Conservation (phyloP, 768 basidiomycete species). For the Lentinula sp. region DNA sequence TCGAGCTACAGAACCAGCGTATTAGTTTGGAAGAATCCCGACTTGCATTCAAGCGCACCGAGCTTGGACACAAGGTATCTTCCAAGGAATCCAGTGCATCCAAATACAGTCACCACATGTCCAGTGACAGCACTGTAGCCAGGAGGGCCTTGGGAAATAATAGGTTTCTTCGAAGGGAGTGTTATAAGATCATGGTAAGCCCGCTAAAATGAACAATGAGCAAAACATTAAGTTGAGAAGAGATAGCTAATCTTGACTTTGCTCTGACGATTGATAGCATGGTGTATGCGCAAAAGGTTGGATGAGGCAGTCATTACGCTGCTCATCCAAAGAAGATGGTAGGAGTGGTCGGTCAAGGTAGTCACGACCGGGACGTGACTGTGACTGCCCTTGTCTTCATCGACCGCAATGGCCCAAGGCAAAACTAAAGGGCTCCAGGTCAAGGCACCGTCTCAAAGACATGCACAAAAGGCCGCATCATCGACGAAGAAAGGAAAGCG, state of each 20-base stretch:
- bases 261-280: conserved; percentile 37
- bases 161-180: conserved; percentile 49
- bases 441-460: conserved; percentile 50
- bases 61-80: conserved; percentile 92
- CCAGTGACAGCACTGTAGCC: conserved; percentile 87
- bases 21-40: conserved; percentile 6
- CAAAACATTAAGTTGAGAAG: neutral
- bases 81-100: conserved; percentile 92
- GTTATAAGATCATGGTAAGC: conserved; percentile 68
- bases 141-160: conserved; percentile 71
- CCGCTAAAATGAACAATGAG: conserved; percentile 38
- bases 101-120: conserved; percentile 94
- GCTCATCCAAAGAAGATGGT: conserved; percentile 12
- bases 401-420: conserved; percentile 69
- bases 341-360: neutral
- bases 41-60: conserved; percentile 43
- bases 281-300: conserved; percentile 47
- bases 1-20: conserved; percentile 49
- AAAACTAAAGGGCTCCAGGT: conserved; percentile 71
- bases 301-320: conserved; percentile 40
- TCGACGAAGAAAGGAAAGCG: conserved; percentile 77
- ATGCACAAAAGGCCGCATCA: conserved; percentile 60
- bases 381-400: neutral
- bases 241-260: conserved; percentile 29
- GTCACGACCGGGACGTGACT: neutral